Conservation (phyloP, 345 rosid genomes). For the Leavenworthia alabamica region DNA sequence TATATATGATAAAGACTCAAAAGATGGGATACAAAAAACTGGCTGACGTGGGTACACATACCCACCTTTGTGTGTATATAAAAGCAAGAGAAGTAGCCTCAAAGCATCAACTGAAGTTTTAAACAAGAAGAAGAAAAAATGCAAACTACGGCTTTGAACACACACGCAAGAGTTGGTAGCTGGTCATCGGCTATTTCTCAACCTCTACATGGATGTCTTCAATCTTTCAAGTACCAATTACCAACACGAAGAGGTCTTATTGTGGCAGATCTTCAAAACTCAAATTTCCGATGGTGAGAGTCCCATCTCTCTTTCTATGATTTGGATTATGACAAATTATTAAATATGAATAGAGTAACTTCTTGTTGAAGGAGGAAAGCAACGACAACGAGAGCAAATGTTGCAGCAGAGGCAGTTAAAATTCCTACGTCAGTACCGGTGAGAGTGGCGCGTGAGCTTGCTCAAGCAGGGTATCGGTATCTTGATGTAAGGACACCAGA, state of each 20-base stretch:
- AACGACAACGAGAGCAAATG: conserved; percentile 19
- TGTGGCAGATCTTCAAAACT: conserved; percentile 8
- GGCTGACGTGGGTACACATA: conserved; percentile 35
- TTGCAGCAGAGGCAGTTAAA: conserved; percentile 39
- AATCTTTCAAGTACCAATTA: conserved; percentile 1
- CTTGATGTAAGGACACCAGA: conserved; percentile 78
- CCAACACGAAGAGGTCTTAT: neutral
- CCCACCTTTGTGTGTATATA: neutral
- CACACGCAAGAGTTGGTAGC: conserved; percentile 7
- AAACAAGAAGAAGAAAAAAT: conserved; percentile 1
- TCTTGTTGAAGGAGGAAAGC: conserved; percentile 16
- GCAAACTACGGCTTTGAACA: conserved; percentile 11
- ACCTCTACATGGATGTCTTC: neutral
- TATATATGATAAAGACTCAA: neutral
- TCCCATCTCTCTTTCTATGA: neutral
- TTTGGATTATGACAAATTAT: neutral
- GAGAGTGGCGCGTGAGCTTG: conserved; percentile 77
- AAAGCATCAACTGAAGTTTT: neutral
- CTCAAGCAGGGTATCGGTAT: conserved; percentile 74
- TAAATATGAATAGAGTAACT: neutral
- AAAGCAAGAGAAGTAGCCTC: neutral
- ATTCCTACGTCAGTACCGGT: conserved; percentile 82
- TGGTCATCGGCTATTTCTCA: conserved; percentile 18
- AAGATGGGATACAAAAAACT: neutral
- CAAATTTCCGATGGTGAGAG: conserved; percentile 29